Base-by-base conservation (phyloP, 768 basidiomycete genomes). In the Leccinum variicolor region DNA sequence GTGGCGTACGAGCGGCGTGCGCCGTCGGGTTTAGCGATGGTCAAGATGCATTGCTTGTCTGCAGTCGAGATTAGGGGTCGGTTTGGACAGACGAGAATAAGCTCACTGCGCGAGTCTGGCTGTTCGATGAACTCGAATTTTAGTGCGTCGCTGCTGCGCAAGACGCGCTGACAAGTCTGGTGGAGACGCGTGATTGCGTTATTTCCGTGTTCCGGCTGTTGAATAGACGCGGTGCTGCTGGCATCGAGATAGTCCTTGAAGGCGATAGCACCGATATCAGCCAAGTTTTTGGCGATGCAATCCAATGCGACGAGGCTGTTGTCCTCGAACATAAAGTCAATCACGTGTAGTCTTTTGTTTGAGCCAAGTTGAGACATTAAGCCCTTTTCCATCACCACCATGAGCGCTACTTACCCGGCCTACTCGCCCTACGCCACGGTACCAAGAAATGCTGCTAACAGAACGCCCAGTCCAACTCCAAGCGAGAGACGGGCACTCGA, bases 391-490 rank as follows among this genome's bases (percentile, higher is more conserved):
- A 14, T 14, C 21, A 46, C 45, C 23, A 23, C 15, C 46, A 41
- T 47, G 46, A 47, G 23, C 41, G 41, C 10, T 33, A 33, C 31
- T 33, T 33, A 31, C 31, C 10, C 10, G 31, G 31, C 10, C 31
- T 39, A 15, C 39, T 9, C n/a, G 7, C 39, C 39, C 6, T 25
- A 47, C 15, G 46, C 14, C 46, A 25, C 46, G 7, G 6, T 25
- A 25, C 46, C 41, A 2, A 41, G 41, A 41, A 41, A 41, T 41
- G 41, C 10, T 47, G 25, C 36, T 14, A 56, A 64, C 10, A 75
- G 83, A 33, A 86, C 85, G 5, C 85, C 85, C 14, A 85, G 84
- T 62, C 85, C 85, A 0, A 84, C 85, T 1, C 85, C 85, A 6
- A 85, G 83, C 64, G 85, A 87, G 70, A 65, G 65, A 36, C 75